Percentiles rank a stretch among this genome's conserved stretches.
phyloP scores from a whole-genome alignment of 805 yeast species.

The Maudiozyma serrabonitensis region DNA sequence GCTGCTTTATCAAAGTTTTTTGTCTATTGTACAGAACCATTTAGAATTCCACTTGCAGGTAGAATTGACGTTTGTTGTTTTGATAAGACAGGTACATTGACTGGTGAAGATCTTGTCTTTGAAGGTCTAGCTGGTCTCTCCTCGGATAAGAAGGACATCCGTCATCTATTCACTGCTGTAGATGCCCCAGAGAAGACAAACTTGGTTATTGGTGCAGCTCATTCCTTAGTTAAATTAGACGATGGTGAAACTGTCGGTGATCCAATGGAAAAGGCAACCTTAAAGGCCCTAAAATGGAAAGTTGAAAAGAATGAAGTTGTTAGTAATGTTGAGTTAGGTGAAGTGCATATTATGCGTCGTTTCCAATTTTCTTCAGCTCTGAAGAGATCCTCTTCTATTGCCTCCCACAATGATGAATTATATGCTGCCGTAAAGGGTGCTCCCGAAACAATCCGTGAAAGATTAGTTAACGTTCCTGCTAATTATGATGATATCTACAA shows the following conservation, averaged over 20 bases:
- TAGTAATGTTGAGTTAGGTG: slow-evolving; percentile 35
- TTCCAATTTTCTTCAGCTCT: slow-evolving; percentile 95
- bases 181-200: slow-evolving; percentile 65
- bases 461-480: slow-evolving; percentile 62
- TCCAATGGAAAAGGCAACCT: slow-evolving; percentile 97
- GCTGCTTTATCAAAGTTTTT: slow-evolving; percentile 79
- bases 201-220: slow-evolving; percentile 84
- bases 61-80: slow-evolving; percentile 97
- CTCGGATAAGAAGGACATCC: slow-evolving; percentile 36
- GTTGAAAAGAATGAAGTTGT: slow-evolving; percentile 70
- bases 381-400: slow-evolving; percentile 87
- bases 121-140: slow-evolving; percentile 89
- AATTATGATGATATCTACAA: slow-evolving; percentile 79
- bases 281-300: slow-evolving; percentile 78
- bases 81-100: slow-evolving; percentile 95
- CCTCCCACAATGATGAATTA: slow-evolving; percentile 45
- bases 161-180: slow-evolving; percentile 40
- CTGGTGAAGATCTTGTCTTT: slow-evolving; percentile 91
- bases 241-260: slow-evolving; percentile 98
- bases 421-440: slow-evolving; percentile 94
- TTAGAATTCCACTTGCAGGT: slow-evolving; percentile 95
- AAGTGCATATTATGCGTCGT: slow-evolving; percentile 72
- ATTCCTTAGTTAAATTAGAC: slow-evolving; percentile 86
- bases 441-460: slow-evolving; percentile 83
- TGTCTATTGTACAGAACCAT: slow-evolving; percentile 96